A percentile compares a stretch with the other conserved stretches of the same genome.
Conservation (phyloP, 257 asterid species). For the Solanum appendiculatum region DNA sequence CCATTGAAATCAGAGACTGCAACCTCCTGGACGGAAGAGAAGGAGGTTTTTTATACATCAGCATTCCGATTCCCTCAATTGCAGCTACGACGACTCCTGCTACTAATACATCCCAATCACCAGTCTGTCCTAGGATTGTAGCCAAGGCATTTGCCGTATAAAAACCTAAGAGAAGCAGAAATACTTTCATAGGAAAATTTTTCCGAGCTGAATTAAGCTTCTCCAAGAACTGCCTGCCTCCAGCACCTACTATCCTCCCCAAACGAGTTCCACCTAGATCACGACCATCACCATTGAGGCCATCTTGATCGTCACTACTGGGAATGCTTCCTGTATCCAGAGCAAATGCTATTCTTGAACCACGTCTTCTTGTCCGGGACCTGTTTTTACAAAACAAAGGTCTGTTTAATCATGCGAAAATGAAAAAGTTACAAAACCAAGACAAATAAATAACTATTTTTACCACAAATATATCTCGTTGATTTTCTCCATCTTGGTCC, state of each 20-base stretch:
- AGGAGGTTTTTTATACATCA: constrained; percentile 77
- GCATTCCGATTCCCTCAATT: constrained; percentile 90
- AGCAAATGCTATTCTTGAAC: constrained; percentile 45
- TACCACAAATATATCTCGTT: background rate
- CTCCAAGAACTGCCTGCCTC: constrained; percentile 60
- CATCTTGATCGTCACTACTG: constrained; percentile 38
- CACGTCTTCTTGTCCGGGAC: constrained; percentile 12
- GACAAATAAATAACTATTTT: background rate
- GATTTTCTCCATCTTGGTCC: background rate
- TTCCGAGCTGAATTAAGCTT: constrained; percentile 80
- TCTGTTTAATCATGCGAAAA: background rate
- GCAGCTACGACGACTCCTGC: constrained; percentile 95
- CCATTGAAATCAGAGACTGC: constrained; percentile 65
- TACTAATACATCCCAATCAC: constrained; percentile 96
- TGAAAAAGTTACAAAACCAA: background rate
- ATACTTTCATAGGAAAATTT: constrained; percentile 76
- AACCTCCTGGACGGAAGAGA: constrained; percentile 35
- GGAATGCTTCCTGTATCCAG: constrained; percentile 66
- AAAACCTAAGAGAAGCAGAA: constrained; percentile 89
- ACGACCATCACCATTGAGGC: constrained; percentile 24
- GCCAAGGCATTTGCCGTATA: constrained; percentile 94
- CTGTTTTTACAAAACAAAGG: constrained; percentile 20
- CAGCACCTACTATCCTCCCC: constrained; percentile 79
- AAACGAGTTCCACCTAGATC: constrained; percentile 76
- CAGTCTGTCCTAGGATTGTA: constrained; percentile 91